Evolutionary conservation across 108 stramenopile genomes (phyloP), one percentile per base, ranked within the genome.

Genomic region (Heterococcus sp.): DNA sequence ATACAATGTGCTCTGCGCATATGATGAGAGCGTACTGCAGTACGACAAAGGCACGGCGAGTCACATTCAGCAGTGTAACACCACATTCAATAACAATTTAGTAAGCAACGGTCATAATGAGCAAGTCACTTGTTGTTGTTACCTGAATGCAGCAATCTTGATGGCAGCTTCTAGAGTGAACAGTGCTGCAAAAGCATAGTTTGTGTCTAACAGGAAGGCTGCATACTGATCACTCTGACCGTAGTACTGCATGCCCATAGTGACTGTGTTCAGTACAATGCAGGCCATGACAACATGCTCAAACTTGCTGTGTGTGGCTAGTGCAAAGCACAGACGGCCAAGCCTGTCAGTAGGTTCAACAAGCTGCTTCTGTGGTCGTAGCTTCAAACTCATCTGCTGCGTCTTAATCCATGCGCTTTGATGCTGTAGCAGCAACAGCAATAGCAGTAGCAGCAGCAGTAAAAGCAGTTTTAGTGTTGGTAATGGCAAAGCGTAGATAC

Each of bases 401-500:
- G 90, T 90, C 34, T 73, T 74, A 35, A 86, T 89, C 90, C 89
- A 91, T 46, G 83, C 68, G 68, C 86, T 66, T 74, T 92, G 90
- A 66, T 77, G 79, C 38, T 86, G 84, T 11, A 89, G 91, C 5
- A 82, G 83, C 28, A 88, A 30, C 87, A 90, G 86, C 32, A 71
- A 65, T 37, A 65, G 69, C 2, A 68, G 69, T 30, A 76, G 40
- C 1, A 71, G n/a, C n/a, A n/a, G n/a, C n/a, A n/a, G n/a, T n/a
- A n/a, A n/a, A n/a, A n/a, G n/a, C n/a, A n/a, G n/a, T 38, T 38
- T 70, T 69, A 31, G 69, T 75, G 26, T 69, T n/a, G n/a, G n/a
- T n/a, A n/a, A n/a, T n/a, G n/a, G n/a, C n/a, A n/a, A n/a, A n/a
- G n/a, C n/a, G n/a, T n/a, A n/a, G n/a, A n/a, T n/a, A n/a, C n/a